Conservation (phyloP, 257 asterid species). For the Ophiorrhiza pumila region DNA sequence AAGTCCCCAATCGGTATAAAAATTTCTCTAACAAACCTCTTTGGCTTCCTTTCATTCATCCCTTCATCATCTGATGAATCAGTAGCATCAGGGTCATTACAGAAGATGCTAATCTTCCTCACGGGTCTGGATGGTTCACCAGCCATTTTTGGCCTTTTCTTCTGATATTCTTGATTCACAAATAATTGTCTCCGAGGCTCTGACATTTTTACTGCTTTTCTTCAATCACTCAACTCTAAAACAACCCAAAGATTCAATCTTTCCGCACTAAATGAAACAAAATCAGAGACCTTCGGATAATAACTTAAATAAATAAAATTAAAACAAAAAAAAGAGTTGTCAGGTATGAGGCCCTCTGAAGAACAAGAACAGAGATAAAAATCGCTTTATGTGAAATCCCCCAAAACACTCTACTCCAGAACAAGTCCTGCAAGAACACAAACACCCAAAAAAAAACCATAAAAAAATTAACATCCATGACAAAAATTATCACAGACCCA, state of each 20-base stretch:
- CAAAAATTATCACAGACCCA: slow-evolving; percentile 10
- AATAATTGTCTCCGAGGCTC: slow-evolving; percentile 35
- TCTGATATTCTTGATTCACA: slow-evolving; percentile 14
- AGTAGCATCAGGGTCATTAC: slow-evolving; percentile 81
- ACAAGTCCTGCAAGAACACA: slow-evolving; percentile 71
- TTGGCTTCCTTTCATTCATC: slow-evolving; percentile 29
- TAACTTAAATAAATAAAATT: background rate
- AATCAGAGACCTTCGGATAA: background rate
- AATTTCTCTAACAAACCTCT: slow-evolving; percentile 52
- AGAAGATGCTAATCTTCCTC: slow-evolving; percentile 55
- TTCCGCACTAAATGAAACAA: slow-evolving; percentile 19
- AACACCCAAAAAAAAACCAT: background rate
- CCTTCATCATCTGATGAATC: slow-evolving; percentile 80
- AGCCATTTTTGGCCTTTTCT: slow-evolving; percentile 26
- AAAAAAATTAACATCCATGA: background rate
- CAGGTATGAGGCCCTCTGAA: slow-evolving; percentile 57
- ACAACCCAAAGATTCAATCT: slow-evolving; percentile 29
- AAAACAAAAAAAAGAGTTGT: slow-evolving; percentile 4
- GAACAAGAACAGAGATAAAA: slow-evolving; percentile 59
- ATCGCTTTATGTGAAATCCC: slow-evolving; percentile 83
- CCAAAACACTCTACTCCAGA: slow-evolving; percentile 92
- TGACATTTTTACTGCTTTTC: slow-evolving; percentile 29
- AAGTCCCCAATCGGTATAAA: slow-evolving; percentile 28
- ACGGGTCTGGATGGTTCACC: slow-evolving; percentile 25
- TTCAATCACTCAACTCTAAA: slow-evolving; percentile 17